These are phyloP conservation scores for Capsella rubella DNA, from an alignment of 441 rosid genomes.

Conservation along the genomic window DNA sequence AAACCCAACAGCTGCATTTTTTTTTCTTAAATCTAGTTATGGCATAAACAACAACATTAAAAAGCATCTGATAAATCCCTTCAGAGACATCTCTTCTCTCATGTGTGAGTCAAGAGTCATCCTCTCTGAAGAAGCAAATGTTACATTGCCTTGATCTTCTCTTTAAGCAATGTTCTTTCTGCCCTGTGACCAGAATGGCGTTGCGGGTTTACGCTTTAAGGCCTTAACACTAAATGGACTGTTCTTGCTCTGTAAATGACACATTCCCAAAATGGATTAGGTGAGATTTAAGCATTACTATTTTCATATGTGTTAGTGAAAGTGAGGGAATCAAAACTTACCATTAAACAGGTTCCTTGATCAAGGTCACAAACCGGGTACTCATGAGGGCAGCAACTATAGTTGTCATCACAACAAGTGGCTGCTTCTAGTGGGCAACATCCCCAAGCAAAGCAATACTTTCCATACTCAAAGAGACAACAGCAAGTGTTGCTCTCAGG, in stretches of 20 bases:
- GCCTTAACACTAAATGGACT: constrained; percentile 80
- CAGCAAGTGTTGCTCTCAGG: constrained; percentile 85
- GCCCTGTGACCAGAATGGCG: constrained; percentile 64
- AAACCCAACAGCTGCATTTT: constrained; percentile 24
- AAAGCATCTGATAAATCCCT: constrained; percentile 29
- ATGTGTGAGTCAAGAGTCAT: constrained; percentile 10
- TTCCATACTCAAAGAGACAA: constrained; percentile 66
- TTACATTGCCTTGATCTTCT: constrained; percentile 3
- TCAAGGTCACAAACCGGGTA: constrained; percentile 74
- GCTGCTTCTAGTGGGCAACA: constrained; percentile 95
- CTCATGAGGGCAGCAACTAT: constrained; percentile 90
- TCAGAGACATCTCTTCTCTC: constrained; percentile 21
- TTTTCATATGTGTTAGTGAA: background rate
- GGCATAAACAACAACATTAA: constrained; percentile 40
- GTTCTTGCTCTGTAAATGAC: constrained; percentile 69
- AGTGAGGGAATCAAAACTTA: constrained; percentile 41
- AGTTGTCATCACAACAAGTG: constrained; percentile 83
- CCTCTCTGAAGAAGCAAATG: constrained; percentile 32
- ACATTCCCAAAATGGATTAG: constrained; percentile 15
- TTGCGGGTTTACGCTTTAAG: constrained; percentile 68
- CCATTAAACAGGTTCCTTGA: constrained; percentile 78
- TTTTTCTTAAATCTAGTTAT: constrained; percentile 21
- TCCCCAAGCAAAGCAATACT: constrained; percentile 83
- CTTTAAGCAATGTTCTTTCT: constrained; percentile 53
- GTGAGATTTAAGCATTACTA: constrained; percentile 14